phyloP scores from a whole-genome alignment of 257 asterid species.

The Nicotiana tabacum region DNA sequence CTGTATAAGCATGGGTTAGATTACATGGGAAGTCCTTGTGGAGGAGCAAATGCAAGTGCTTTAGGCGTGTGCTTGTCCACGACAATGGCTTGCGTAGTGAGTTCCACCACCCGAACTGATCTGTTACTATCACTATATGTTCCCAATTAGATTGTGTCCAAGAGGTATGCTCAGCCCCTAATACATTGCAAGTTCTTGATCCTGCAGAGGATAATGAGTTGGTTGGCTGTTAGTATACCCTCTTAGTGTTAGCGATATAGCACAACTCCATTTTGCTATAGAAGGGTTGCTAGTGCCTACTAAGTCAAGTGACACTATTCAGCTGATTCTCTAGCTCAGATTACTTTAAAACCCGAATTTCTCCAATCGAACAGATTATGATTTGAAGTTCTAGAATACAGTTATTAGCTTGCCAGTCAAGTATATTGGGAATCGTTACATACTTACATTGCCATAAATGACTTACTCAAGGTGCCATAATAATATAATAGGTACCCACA shows the following conservation, averaged over 20 bases:
- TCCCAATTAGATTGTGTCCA: background rate
- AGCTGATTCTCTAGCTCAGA: background rate
- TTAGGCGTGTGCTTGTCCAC: constrained; percentile 80
- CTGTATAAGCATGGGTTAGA: background rate
- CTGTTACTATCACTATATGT: background rate
- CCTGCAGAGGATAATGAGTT: background rate
- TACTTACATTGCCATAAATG: background rate
- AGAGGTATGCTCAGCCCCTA: background rate
- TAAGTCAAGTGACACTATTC: background rate
- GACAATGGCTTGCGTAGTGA: constrained; percentile 93
- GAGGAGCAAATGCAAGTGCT: constrained; percentile 36
- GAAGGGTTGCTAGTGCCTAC: background rate
- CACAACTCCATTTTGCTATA: background rate
- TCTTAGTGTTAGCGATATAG: background rate
- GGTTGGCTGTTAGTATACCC: background rate
- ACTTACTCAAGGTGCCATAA: background rate
- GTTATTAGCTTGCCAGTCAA: background rate
- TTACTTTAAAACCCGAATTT: background rate
- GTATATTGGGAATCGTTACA: background rate
- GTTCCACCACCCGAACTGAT: constrained; percentile 28
- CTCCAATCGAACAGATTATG: background rate
- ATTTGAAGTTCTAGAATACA: background rate
- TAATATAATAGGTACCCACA: background rate
- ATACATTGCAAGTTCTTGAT: background rate
- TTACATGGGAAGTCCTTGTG: constrained; percentile 32